Evolutionary conservation across 768 basidiomycete genomes (phyloP).

Genomic region (Trametes cubensis): DNA sequence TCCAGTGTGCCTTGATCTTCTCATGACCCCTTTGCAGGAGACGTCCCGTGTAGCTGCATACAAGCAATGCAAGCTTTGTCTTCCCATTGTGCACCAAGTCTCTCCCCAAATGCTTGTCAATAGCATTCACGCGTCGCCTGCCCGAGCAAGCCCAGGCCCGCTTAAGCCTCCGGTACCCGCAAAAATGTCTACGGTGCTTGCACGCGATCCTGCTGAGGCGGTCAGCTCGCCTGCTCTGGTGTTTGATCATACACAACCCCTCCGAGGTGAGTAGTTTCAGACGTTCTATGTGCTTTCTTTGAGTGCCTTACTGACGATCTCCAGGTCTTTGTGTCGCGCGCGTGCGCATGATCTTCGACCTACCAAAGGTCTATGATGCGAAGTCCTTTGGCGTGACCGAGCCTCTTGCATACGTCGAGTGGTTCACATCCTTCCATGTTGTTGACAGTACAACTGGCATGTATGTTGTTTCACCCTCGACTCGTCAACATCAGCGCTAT

Average conservation of each 20-base stretch:
- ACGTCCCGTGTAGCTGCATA: not conserved
- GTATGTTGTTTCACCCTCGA: constrained; percentile 1
- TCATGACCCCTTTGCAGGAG: not conserved
- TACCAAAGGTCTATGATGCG: not conserved
- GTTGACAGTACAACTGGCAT: not conserved
- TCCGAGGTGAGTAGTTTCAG: not conserved
- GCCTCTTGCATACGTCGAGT: constrained; percentile 12
- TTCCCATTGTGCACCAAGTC: constrained; percentile 5
- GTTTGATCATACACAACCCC: not conserved
- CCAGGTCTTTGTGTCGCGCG: constrained; percentile 12
- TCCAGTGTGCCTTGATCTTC: not conserved
- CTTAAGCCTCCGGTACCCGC: not conserved
- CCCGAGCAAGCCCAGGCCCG: not conserved
- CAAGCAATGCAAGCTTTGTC: constrained; percentile 4
- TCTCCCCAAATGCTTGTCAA: not conserved
- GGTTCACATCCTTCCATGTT: constrained; percentile 9
- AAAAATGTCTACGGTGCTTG: constrained; percentile 8
- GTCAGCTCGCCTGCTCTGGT: not conserved
- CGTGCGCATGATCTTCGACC: constrained; percentile 6
- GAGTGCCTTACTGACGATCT: not conserved
- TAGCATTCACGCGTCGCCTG: constrained; percentile 6
- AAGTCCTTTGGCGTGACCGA: not conserved
- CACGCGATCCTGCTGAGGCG: not conserved
- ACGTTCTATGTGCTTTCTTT: not conserved
- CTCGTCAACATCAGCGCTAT: not conserved